Conservation (phyloP, 2,329 filamentous ascomycete species). For the Hypomyces perniciosus region DNA sequence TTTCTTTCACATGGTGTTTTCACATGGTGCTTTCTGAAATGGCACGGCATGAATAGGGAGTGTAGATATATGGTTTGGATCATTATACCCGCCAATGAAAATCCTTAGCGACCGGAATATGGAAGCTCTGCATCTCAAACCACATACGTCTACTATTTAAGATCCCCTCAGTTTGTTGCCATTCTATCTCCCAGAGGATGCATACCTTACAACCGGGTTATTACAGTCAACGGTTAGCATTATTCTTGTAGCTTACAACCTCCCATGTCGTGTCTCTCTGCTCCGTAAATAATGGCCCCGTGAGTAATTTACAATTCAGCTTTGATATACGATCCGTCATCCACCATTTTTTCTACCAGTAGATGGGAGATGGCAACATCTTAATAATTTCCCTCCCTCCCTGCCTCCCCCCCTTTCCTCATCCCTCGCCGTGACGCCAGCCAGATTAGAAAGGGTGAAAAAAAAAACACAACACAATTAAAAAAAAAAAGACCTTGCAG, state of each 20-base stretch:
- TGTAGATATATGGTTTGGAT: conserved; percentile 5
- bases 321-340: not conserved
- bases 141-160: too few species aligned
- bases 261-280: too few species aligned
- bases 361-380: not conserved
- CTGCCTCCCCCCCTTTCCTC: not conserved
- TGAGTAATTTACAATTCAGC: not conserved
- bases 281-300: too few species aligned
- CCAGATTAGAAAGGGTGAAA: not conserved
- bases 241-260: not conserved
- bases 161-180: too few species aligned
- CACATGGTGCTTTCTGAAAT: not conserved
- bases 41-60: conserved; percentile 2
- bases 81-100: conserved; percentile 7
- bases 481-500: conserved; percentile 10
- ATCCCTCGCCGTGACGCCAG: conserved; percentile 1
- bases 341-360: not conserved
- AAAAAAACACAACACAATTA: not conserved
- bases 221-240: not conserved
- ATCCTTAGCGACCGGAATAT: not conserved
- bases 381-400: conserved; percentile 1
- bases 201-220: not conserved
- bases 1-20: not conserved
- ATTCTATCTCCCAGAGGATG: too few species aligned
- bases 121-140: not conserved